phyloP scores from a whole-genome alignment of 257 asterid species.

The Lycium barbarum region DNA sequence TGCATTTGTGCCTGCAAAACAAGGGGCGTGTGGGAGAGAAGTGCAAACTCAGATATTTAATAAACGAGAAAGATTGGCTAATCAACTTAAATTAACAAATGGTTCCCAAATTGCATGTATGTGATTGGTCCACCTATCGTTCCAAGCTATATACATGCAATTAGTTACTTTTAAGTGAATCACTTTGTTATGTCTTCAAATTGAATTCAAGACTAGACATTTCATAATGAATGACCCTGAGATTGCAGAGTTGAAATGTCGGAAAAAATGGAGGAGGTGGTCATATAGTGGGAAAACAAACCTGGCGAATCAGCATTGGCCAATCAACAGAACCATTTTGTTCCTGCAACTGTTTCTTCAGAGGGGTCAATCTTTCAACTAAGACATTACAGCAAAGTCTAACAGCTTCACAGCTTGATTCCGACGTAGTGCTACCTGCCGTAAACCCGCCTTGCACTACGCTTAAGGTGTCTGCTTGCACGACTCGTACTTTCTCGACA shows the following conservation, averaged over 20 bases:
- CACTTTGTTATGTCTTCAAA: neutral
- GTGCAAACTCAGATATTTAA: neutral
- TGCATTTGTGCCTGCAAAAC: conserved; percentile 58
- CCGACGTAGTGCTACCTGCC: too few species aligned
- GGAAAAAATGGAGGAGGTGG: neutral
- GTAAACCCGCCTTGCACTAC: too few species aligned
- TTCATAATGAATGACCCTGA: neutral
- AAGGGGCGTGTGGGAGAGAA: neutral
- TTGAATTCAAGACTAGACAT: neutral
- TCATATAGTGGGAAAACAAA: neutral
- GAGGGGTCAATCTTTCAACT: too few species aligned
- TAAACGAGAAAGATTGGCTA: neutral
- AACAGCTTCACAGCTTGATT: too few species aligned
- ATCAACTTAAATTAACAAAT: neutral
- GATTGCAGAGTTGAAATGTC: neutral
- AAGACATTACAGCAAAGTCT: too few species aligned
- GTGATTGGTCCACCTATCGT: neutral
- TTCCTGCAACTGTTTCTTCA: too few species aligned
- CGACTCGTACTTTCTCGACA: too few species aligned
- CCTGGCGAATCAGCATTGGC: too few species aligned
- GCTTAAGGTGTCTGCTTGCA: too few species aligned
- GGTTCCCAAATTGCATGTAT: neutral
- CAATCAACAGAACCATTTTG: too few species aligned
- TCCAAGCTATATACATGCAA: neutral
- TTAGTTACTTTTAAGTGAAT: neutral